Percentiles rank a stretch among this genome's conserved stretches.
phyloP scores from a whole-genome alignment of 352 stramenopile genomes.

The Nothophytophthora sp. region DNA sequence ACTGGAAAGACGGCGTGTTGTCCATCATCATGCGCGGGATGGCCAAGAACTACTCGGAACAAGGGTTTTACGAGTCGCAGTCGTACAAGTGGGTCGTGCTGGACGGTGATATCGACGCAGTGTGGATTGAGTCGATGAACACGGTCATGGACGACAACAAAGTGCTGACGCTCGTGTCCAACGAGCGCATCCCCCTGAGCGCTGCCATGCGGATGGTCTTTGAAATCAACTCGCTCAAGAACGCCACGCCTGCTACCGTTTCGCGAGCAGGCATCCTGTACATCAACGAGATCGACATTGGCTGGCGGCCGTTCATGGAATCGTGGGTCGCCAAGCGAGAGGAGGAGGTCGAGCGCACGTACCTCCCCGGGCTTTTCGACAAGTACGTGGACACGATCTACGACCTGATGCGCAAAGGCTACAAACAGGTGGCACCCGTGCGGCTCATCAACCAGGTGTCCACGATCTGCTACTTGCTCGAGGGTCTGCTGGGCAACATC shows the following conservation, averaged over 20 bases:
- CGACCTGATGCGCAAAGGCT: constrained; percentile 94
- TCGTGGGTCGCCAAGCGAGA: constrained; percentile 94
- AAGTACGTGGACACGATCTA: constrained; percentile 96
- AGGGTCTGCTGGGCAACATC: constrained; percentile 89
- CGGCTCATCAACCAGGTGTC: constrained; percentile 96
- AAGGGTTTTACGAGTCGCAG: constrained; percentile 96
- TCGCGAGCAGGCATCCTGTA: constrained; percentile 88
- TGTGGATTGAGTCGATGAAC: constrained; percentile 96
- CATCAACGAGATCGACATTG: constrained; percentile 92
- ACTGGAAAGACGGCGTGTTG: constrained; percentile 89
- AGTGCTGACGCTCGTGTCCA: constrained; percentile 93
- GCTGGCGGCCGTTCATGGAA: constrained; percentile 96
- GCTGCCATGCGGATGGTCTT: constrained; percentile 91
- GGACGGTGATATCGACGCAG: constrained; percentile 87
- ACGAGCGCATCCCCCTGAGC: constrained; percentile 85
- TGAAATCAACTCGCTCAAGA: constrained; percentile 90
- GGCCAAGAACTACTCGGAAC: constrained; percentile 89
- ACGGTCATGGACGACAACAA: constrained; percentile 98
- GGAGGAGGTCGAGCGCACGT: constrained; percentile 91
- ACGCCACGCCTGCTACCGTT: constrained; percentile 84
- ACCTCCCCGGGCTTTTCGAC: constrained; percentile 94
- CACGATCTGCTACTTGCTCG: constrained; percentile 96
- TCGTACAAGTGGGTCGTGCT: constrained; percentile 91
- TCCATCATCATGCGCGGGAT: constrained; percentile 92
- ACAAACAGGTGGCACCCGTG: constrained; percentile 95